These are phyloP conservation scores for Dothistroma septosporum DNA, from an alignment of 2,329 filamentous ascomycete species.

Conservation along the genomic window DNA sequence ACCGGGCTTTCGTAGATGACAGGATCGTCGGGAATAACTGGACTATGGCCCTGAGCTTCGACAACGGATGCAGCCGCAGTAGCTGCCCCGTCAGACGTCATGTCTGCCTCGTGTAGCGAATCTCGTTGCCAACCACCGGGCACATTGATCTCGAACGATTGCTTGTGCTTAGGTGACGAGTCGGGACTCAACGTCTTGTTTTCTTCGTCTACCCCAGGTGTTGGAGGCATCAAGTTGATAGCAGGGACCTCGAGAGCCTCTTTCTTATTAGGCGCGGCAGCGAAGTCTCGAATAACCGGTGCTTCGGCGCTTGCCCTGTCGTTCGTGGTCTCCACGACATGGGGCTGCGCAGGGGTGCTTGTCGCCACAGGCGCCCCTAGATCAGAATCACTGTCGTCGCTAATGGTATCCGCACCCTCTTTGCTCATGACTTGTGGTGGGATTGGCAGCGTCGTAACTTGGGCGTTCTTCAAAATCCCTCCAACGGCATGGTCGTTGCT, in stretches of 20 bases:
- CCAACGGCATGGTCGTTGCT: constrained; percentile 61
- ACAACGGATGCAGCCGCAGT: constrained; percentile 8
- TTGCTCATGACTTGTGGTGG: constrained; percentile 67
- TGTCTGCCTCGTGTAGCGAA: constrained; percentile 15
- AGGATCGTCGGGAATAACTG: constrained; percentile 10
- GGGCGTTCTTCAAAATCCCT: constrained; percentile 52
- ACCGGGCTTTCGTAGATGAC: constrained; percentile 15
- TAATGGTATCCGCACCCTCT: constrained; percentile 61
- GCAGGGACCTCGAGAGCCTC: constrained; percentile 24
- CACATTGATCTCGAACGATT: constrained; percentile 25
- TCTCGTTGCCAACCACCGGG: constrained; percentile 28
- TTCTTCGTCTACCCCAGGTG: constrained; percentile 32
- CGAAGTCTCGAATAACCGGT: constrained; percentile 25
- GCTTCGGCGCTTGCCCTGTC: not conserved
- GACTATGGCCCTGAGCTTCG: not conserved
- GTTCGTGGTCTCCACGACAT: constrained; percentile 2
- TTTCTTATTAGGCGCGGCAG: constrained; percentile 1
- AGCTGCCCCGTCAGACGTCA: constrained; percentile 7
- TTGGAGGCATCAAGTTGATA: constrained; percentile 36
- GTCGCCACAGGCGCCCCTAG: constrained; percentile 8
- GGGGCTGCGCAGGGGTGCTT: constrained; percentile 13
- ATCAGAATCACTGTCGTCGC: constrained; percentile 45
- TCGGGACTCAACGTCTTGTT: constrained; percentile 18
- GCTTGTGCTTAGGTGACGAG: constrained; percentile 8
- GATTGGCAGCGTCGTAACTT: constrained; percentile 49